Conservation (phyloP, 768 basidiomycete genomes). For the Gloeostereum incarnatum region DNA sequence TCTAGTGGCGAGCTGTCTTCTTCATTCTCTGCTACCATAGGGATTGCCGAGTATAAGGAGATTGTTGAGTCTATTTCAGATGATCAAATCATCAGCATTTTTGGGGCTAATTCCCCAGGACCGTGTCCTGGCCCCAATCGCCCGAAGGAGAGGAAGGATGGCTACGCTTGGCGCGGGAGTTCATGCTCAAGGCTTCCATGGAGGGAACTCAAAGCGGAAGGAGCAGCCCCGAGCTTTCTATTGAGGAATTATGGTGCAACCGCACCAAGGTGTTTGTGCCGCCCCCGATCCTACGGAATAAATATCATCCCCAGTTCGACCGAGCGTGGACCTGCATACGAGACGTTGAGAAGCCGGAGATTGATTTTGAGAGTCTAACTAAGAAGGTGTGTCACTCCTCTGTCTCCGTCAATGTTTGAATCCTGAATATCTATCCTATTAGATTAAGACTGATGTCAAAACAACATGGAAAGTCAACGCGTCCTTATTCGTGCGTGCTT, state of each 20-base stretch:
- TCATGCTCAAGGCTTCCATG: too few species aligned
- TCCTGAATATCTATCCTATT: neutral
- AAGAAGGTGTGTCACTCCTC: neutral
- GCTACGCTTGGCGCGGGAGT: too few species aligned
- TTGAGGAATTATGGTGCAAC: too few species aligned
- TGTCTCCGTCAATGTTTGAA: neutral
- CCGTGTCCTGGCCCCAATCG: neutral
- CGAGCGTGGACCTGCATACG: neutral
- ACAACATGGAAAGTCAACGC: constrained; percentile 1
- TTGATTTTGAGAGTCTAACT: neutral
- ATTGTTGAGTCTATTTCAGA: neutral
- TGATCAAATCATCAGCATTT: neutral
- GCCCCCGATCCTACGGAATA: neutral
- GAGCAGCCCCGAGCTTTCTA: too few species aligned
- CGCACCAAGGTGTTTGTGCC: too few species aligned
- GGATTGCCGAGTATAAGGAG: neutral
- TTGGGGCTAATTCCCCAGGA: neutral
- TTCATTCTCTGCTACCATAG: neutral
- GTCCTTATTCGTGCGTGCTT: neutral
- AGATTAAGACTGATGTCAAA: neutral
- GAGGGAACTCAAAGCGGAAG: too few species aligned
- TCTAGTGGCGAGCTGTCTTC: neutral
- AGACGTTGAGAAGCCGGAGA: neutral
- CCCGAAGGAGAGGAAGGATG: too few species aligned
- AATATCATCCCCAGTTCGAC: neutral